Percentiles rank a stretch among this genome's conserved stretches.
phyloP scores from a whole-genome alignment of 306 rosid species.

The Prunus padus region DNA sequence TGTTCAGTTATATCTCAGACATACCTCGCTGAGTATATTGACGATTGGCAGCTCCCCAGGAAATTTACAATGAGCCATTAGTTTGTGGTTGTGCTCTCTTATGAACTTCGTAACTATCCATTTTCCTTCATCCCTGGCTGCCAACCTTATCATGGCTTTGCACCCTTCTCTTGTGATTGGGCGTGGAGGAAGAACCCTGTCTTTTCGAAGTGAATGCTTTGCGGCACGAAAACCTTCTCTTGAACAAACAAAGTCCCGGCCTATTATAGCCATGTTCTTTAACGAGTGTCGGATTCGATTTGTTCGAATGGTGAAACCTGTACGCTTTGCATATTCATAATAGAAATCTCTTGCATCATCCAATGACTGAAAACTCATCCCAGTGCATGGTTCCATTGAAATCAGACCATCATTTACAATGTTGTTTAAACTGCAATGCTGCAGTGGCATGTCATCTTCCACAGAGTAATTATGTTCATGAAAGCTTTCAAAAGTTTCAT shows the following conservation, averaged over 20 bases:
- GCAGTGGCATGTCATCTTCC: conserved; percentile 9
- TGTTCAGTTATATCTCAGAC: not conserved
- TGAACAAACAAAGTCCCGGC: conserved; percentile 25
- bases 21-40: conserved; percentile 26
- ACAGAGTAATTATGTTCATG: conserved; percentile 4
- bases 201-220: conserved; percentile 20
- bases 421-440: not conserved
- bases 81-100: conserved; percentile 24
- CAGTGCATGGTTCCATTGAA: conserved; percentile 15
- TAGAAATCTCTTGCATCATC: conserved; percentile 28
- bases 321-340: conserved; percentile 25
- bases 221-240: conserved; percentile 28
- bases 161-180: conserved; percentile 27
- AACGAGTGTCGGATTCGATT: conserved; percentile 24
- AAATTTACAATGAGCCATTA: conserved; percentile 14
- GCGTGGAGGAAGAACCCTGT: conserved; percentile 27
- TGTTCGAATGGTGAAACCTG: conserved; percentile 24
- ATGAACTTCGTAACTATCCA: conserved; percentile 25
- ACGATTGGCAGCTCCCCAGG: conserved; percentile 22
- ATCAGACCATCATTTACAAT: conserved; percentile 5
- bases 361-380: conserved; percentile 20
- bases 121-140: conserved; percentile 18
- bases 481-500: conserved; percentile 9
- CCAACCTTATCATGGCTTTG: conserved; percentile 30
- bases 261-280: conserved; percentile 27